A percentile compares a stretch with the other conserved stretches of the same genome.
phyloP scores from a whole-genome alignment of 2,329 filamentous ascomycete species.

The Orbilia oligospora region DNA sequence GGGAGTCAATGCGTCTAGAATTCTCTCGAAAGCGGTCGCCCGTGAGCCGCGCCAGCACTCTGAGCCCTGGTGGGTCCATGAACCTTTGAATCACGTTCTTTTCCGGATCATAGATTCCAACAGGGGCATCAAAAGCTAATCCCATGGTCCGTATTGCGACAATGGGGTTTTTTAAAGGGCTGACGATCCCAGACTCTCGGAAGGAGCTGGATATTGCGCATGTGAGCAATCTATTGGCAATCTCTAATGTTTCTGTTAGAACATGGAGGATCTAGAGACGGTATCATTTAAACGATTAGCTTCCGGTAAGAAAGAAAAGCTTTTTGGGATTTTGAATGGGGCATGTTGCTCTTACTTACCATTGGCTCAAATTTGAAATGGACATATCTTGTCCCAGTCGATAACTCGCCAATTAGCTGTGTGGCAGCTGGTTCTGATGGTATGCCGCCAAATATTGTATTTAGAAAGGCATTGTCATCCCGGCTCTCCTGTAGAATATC shows the following conservation, averaged over 20 bases:
- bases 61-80: constrained; percentile 74
- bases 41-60: constrained; percentile 76
- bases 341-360: constrained; percentile 71
- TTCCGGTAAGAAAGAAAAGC: constrained; percentile 34
- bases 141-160: constrained; percentile 89
- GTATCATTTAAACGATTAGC: constrained; percentile 16
- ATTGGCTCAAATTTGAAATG: constrained; percentile 96
- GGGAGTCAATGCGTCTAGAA: constrained; percentile 76
- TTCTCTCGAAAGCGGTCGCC: constrained; percentile 83
- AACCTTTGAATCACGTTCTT: constrained; percentile 65
- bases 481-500: constrained; percentile 61
- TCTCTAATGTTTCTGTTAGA: constrained; percentile 79
- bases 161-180: constrained; percentile 75
- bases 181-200: constrained; percentile 88
- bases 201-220: constrained; percentile 87
- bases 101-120: constrained; percentile 72
- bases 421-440: constrained; percentile 58
- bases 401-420: constrained; percentile 54
- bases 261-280: constrained; percentile 85
- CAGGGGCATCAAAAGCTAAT: constrained; percentile 82
- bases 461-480: constrained; percentile 66
- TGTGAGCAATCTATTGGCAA: constrained; percentile 81
- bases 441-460: constrained; percentile 66
- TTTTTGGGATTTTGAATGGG: background rate
- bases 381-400: constrained; percentile 71